A percentile compares a stretch with the other conserved stretches of the same genome.
Conservation (phyloP, 176 grass and related monocot genomes). For the Triticum turgidum region DNA sequence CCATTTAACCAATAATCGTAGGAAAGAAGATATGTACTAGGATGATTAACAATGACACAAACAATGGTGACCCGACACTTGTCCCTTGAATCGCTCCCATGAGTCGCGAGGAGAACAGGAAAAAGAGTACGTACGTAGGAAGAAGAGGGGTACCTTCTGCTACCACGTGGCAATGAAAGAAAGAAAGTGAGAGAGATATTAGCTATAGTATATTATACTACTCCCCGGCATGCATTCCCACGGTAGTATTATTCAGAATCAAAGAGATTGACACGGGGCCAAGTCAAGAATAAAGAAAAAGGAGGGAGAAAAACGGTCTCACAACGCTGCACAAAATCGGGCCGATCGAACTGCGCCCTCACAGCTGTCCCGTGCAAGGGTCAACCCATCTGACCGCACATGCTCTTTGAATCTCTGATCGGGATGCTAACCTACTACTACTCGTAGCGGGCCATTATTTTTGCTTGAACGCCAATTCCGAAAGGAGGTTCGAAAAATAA, state of each 20-base stretch:
- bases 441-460: too few species aligned
- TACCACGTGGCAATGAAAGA: conserved; percentile 25
- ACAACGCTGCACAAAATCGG: background rate
- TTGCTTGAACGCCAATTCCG: too few species aligned
- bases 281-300: background rate
- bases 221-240: background rate
- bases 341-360: conserved; percentile 4
- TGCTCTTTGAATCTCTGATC: conserved; percentile 38
- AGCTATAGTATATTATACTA: background rate
- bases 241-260: conserved; percentile 23
- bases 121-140: background rate
- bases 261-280: background rate
- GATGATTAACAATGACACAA: background rate
- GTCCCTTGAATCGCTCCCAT: conserved; percentile 27
- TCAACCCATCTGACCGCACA: conserved; percentile 50
- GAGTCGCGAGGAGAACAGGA: background rate
- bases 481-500: too few species aligned
- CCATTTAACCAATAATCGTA: background rate
- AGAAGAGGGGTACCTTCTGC: background rate
- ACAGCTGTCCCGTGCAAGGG: conserved; percentile 42
- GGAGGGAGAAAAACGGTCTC: conserved; percentile 8
- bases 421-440: background rate
- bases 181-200: conserved; percentile 13
- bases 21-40: background rate
- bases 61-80: conserved; percentile 14